Percentiles rank a stretch among this genome's conserved stretches.
phyloP scores from a whole-genome alignment of 108 stramenopile species.

The Mayamaea pseudoterrestris region DNA sequence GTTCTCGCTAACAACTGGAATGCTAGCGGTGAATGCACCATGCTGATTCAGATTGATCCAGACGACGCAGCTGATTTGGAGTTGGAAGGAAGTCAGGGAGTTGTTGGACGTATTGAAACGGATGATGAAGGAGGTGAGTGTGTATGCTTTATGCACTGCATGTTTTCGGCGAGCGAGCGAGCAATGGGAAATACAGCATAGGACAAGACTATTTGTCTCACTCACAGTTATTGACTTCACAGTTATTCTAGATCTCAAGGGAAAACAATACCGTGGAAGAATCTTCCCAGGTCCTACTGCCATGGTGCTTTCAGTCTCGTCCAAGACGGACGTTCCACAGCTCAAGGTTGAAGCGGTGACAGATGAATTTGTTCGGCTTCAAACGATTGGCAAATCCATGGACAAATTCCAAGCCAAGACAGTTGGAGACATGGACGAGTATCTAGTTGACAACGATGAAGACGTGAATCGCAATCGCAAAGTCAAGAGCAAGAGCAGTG shows the following conservation, averaged over 20 bases:
- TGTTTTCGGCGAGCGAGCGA: too few species aligned
- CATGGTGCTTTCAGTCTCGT: conserved; percentile 29
- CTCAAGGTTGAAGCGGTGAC: conserved; percentile 58
- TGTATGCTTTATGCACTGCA: too few species aligned
- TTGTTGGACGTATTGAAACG: conserved; percentile 70
- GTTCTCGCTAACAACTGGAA: too few species aligned
- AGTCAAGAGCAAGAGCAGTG: too few species aligned
- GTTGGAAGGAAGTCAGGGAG: conserved; percentile 60
- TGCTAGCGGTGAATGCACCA: conserved; percentile 31
- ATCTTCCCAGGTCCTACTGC: conserved; percentile 65
- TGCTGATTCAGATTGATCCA: conserved; percentile 55
- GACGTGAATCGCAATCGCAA: conserved; percentile 4
- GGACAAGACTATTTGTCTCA: too few species aligned
- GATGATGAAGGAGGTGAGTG: conserved; percentile 16
- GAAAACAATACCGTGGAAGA: conserved; percentile 57
- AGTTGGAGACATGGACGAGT: conserved; percentile 18
- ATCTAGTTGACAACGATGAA: not conserved
- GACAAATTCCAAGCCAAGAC: conserved; percentile 50
- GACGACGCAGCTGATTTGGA: conserved; percentile 41
- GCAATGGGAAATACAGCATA: too few species aligned
- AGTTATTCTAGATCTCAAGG: conserved; percentile 68
- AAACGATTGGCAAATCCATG: conserved; percentile 48
- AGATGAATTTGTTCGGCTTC: conserved; percentile 60
- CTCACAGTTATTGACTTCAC: too few species aligned
- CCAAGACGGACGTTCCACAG: conserved; percentile 14